Base-by-base conservation (phyloP, 805 yeast species). In the Debaryomyces castellii region DNA sequence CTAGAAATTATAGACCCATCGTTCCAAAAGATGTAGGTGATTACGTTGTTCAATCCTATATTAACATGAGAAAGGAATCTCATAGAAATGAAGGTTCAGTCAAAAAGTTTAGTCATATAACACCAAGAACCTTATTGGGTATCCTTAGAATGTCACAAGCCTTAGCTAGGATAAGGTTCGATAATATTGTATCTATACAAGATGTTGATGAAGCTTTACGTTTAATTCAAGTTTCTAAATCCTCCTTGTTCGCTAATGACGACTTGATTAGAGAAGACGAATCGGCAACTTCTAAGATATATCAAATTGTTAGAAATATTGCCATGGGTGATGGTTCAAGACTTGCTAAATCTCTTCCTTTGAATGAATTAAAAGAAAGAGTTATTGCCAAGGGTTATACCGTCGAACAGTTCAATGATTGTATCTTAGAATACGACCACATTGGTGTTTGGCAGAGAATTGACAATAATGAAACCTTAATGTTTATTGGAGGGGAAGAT, bases 151-250 rank as follows among this genome's bases (percentile, higher is more conserved):
- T 94, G 77, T 80, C 99, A 1, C 98, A 92, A 69, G 99, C 97
- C 1, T 76, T 88, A 51, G 98, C 99, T 0, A 79, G 97, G 57
- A 76, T 94, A 47, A 78, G 97, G 60, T 89, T 94, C 62, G 83
- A 84, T 47, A 76, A 85, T 50, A 68, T 60, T 16, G 98, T 94
- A 6, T 76, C 73, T 25, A 69, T 75, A 36, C 87, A 81, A 47
- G 98, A 94, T 66, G 97, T 94, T 34, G 98, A 94, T 59, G 99
- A 94, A 69, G 97, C 99, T 0, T 72, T 94, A 58, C 80, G 99
- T 59, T 77, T 94, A 53, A 74, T 85, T 46, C 85, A 85, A 55
- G 96, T 88, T 11, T 89, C 96, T n/a, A 88, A 91, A 66, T 82
- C 86, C 47, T 86, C 96, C 6, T 75, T 92, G 57, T 78, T 79